Evolutionary conservation across 1,139 yeast genomes (phyloP).

Genomic region (Geotrichum citri-aurantii): DNA sequence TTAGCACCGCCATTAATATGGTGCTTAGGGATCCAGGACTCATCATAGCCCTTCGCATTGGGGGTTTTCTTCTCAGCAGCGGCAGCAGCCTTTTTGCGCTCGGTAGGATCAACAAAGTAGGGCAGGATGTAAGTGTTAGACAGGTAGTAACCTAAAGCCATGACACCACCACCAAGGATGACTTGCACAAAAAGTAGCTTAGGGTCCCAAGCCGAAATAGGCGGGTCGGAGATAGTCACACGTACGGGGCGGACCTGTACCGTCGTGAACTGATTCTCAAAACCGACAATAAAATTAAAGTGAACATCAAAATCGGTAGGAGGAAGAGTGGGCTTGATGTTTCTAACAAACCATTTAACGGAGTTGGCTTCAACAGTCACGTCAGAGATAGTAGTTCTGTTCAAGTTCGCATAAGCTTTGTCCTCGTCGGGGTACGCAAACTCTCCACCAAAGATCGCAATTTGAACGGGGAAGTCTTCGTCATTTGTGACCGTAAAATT

Average conservation of each 20-base stretch:
- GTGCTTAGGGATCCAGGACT: slow-evolving; percentile 54
- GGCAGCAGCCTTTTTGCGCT: slow-evolving; percentile 25
- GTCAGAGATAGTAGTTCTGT: slow-evolving; percentile 47
- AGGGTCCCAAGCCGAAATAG: slow-evolving; percentile 67
- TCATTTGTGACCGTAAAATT: slow-evolving; percentile 52
- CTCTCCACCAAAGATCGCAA: slow-evolving; percentile 73
- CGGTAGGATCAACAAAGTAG: slow-evolving; percentile 31
- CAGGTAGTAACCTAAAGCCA: slow-evolving; percentile 46
- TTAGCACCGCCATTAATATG: slow-evolving; percentile 34
- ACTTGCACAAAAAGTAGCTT: slow-evolving; percentile 60
- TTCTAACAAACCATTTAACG: slow-evolving; percentile 20
- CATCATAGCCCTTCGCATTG: slow-evolving; percentile 39
- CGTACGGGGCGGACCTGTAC: slow-evolving; percentile 25
- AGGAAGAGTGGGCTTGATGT: slow-evolving; percentile 43
- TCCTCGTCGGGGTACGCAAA: slow-evolving; percentile 50
- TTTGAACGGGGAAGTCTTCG: slow-evolving; percentile 49
- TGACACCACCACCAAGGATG: slow-evolving; percentile 48
- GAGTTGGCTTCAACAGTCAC: slow-evolving; percentile 38
- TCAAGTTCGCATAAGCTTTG: slow-evolving; percentile 40
- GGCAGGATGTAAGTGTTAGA: slow-evolving; percentile 43
- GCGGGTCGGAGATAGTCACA: slow-evolving; percentile 53
- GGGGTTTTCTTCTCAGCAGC: slow-evolving; percentile 20
- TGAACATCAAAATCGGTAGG: slow-evolving; percentile 55
- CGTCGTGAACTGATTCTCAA: slow-evolving; percentile 36
- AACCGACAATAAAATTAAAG: slow-evolving; percentile 54